Evolutionary conservation across 495 filamentous ascomycete species (phyloP).

Genomic region (Eremomyces bilateralis): DNA sequence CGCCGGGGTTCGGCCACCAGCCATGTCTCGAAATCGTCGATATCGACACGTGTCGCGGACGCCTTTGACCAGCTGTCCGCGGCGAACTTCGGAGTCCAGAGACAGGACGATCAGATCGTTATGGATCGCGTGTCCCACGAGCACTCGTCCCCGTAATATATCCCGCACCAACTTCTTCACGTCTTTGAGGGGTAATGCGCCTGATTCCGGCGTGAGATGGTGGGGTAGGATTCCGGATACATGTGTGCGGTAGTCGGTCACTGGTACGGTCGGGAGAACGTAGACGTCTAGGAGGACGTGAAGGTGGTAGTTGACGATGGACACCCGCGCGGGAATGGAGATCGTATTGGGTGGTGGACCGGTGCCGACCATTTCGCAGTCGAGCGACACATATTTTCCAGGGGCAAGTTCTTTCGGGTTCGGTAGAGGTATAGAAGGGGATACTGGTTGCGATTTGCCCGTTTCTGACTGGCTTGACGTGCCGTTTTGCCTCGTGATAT

Average conservation of each 20-base stretch:
- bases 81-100: too few relatives aligned
- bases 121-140: constrained; percentile 78
- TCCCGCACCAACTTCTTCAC: constrained; percentile 51
- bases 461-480: not conserved
- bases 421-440: constrained; percentile 25
- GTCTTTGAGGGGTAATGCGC: constrained; percentile 44
- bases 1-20: constrained; percentile 53
- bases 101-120: constrained; percentile 64
- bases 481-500: constrained; percentile 1
- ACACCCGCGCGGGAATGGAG: constrained; percentile 60
- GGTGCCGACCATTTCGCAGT: constrained; percentile 96
- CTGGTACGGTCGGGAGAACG: constrained; percentile 50
- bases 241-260: constrained; percentile 75
- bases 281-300: constrained; percentile 79
- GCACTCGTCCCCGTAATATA: constrained; percentile 49
- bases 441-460: constrained; percentile 1
- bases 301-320: constrained; percentile 80
- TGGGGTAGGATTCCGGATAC: constrained; percentile 58
- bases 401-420: constrained; percentile 26
- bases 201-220: constrained; percentile 30
- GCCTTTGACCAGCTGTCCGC: constrained; percentile 50
- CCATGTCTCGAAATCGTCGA: constrained; percentile 44
- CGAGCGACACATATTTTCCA: constrained; percentile 77
- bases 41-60: constrained; percentile 72
- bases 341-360: constrained; percentile 35